Percentiles rank a stretch among this genome's conserved stretches.
Conservation (phyloP, 1,284 basidiomycete genomes). For the Tilletiaria anomala region DNA sequence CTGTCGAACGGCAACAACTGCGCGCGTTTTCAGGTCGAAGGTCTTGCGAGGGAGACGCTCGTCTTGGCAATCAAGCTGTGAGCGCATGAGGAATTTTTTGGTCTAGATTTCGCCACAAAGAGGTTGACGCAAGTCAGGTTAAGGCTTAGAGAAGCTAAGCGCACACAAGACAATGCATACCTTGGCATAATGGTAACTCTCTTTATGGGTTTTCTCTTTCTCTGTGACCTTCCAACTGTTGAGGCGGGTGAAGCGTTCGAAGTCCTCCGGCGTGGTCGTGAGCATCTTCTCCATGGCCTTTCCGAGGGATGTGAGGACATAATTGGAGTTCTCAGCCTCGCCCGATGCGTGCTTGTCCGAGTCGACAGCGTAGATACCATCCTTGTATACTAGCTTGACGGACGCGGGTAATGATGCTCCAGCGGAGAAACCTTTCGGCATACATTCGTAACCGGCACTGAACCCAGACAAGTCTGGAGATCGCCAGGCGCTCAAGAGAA, state of each 20-base stretch:
- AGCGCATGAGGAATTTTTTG: constrained; percentile 81
- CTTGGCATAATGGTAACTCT: constrained; percentile 70
- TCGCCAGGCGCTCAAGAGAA: constrained; percentile 42
- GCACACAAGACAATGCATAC: constrained; percentile 46
- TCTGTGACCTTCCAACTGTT: constrained; percentile 32
- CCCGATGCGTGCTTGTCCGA: constrained; percentile 47
- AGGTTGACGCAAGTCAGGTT: too few species aligned
- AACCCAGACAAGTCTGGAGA: constrained; percentile 34
- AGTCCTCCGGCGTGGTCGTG: constrained; percentile 55
- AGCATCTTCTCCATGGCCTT: constrained; percentile 78
- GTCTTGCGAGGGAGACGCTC: constrained; percentile 67
- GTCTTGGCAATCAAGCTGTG: constrained; percentile 82
- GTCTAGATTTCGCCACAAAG: too few species aligned
- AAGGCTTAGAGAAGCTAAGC: neutral
- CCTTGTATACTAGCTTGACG: constrained; percentile 1
- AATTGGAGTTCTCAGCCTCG: constrained; percentile 33
- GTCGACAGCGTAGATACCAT: constrained; percentile 57
- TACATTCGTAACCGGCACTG: constrained; percentile 45
- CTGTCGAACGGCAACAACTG: constrained; percentile 65
- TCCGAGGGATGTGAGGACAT: constrained; percentile 48
- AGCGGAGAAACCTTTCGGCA: constrained; percentile 44
- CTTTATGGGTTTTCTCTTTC: constrained; percentile 43
- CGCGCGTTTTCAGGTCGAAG: constrained; percentile 93
- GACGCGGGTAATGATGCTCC: constrained; percentile 3
- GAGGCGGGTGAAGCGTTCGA: constrained; percentile 50